phyloP scores from a whole-genome alignment of 83 land plant species.

The Picea abies region DNA sequence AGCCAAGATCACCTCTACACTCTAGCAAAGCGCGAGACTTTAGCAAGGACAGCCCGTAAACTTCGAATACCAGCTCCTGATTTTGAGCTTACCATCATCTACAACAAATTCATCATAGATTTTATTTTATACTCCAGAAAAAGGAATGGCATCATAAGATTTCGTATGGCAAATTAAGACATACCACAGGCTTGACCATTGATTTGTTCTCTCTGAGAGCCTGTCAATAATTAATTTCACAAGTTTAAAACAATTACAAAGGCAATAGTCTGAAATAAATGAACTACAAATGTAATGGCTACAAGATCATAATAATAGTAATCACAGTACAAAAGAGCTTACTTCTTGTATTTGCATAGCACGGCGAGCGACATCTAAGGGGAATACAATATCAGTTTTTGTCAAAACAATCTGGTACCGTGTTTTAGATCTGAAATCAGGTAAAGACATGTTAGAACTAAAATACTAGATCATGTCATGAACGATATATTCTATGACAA shows the following conservation, averaged over 20 bases:
- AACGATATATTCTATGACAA: neutral
- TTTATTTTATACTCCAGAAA: neutral
- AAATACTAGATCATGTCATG: neutral
- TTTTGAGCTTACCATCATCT: constrained; percentile 84
- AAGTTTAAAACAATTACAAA: constrained; percentile 9
- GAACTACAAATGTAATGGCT: neutral
- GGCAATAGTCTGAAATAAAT: neutral
- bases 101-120: constrained; percentile 9
- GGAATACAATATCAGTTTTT: constrained; percentile 85
- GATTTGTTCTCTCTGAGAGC: constrained; percentile 53
- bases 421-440: constrained; percentile 64
- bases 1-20: constrained; percentile 2
- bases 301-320: neutral
- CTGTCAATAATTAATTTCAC: constrained; percentile 33
- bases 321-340: neutral
- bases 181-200: constrained; percentile 61
- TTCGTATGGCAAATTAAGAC: neutral
- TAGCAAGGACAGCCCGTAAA: constrained; percentile 54
- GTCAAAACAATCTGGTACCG: constrained; percentile 85
- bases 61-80: constrained; percentile 71
- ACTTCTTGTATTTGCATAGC: constrained; percentile 96
- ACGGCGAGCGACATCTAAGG: constrained; percentile 90
- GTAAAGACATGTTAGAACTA: neutral
- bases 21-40: constrained; percentile 45
- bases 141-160: neutral